Evolutionary conservation across 2,329 filamentous ascomycete species (phyloP).

Genomic region (Fusarium kyushuense): DNA sequence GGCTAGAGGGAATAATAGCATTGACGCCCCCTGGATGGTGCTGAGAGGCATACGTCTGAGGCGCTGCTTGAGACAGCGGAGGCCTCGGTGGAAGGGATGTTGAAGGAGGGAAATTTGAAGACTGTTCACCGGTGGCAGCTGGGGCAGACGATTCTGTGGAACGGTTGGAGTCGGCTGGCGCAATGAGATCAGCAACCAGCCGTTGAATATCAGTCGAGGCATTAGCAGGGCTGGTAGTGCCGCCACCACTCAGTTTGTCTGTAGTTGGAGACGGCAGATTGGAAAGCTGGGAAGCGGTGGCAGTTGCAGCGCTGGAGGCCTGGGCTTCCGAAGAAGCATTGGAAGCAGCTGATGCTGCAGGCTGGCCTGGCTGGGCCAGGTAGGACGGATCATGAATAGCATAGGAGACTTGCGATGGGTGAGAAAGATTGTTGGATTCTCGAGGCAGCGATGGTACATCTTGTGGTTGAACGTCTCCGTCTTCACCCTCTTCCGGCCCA

Average conservation of each 20-base stretch:
- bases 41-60: conserved; percentile 55
- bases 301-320: conserved; percentile 38
- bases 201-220: conserved; percentile 55
- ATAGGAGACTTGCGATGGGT: conserved; percentile 49
- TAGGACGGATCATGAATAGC: conserved; percentile 50
- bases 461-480: conserved; percentile 52
- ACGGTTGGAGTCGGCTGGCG: conserved; percentile 51
- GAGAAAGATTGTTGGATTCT: conserved; percentile 59
- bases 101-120: conserved; percentile 53
- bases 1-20: conserved; percentile 48
- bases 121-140: conserved; percentile 45
- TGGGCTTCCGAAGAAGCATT: conserved; percentile 48
- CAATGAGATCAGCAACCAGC: conserved; percentile 58
- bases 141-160: conserved; percentile 48
- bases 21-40: conserved; percentile 52
- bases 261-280: conserved; percentile 46
- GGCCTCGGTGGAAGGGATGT: conserved; percentile 63
- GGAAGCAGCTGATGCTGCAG: conserved; percentile 45
- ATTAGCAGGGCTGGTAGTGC: conserved; percentile 48
- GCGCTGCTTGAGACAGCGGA: conserved; percentile 55
- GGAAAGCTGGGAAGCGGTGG: conserved; percentile 40
- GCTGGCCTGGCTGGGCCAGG: conserved; percentile 45
- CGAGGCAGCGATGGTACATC: conserved; percentile 60
- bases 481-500: conserved; percentile 53
- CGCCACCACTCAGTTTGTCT: conserved; percentile 47